Evolutionary conservation across 2,329 filamentous ascomycete genomes (phyloP), one percentile per base, ranked within the genome.

Genomic region (Nigrospora sphaerica): DNA sequence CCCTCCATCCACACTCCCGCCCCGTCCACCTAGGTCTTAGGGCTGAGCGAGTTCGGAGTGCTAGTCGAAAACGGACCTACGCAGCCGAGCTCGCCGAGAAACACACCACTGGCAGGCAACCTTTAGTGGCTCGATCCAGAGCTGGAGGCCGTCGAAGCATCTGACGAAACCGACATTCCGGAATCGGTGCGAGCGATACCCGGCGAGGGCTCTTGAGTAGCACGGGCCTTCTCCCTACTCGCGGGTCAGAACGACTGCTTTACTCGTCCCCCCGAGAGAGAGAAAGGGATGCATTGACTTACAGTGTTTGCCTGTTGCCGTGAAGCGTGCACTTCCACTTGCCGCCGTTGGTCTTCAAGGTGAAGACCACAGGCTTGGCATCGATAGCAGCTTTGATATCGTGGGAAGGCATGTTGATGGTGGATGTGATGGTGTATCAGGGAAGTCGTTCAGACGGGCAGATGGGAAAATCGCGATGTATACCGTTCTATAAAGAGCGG

Each of bases 311-410:
- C 53, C 60, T 56, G 57, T 57, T 57, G 47, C 50, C 52, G 54
- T 62, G 59, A 32, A 62, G 39, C 42, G 58, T 56, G 50, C 58
- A 61, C 51, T 61, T 54, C 60, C 60, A 62, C 39, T 50, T 48
- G 48, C 60, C 60, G 23, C 49, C 51, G 32, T 44, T 50, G n/a
- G 59, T 62, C 56, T 61, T 61, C 50, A 62, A 51, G 42, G 51
- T 61, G 55, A 62, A 62, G 40, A 47, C 49, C 47, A 62, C 44
- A 35, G 59, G 57, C 57, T 57, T 61, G 52, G 23, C 51, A 43
- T 58, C 46, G 36, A 62, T 43, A 51, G 57, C 50, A 12, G 57
- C 42, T 46, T 58, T 53, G 48, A 62, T 54, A 16, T 61, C 54
- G 31, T 52, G 33, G 49, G 48, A 45, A 54, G 60, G 59, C 60